A percentile compares a stretch with the other conserved stretches of the same genome.
Evolutionary conservation across 257 asterid genomes (phyloP).

Genomic region (Solanum megistacrolobum): DNA sequence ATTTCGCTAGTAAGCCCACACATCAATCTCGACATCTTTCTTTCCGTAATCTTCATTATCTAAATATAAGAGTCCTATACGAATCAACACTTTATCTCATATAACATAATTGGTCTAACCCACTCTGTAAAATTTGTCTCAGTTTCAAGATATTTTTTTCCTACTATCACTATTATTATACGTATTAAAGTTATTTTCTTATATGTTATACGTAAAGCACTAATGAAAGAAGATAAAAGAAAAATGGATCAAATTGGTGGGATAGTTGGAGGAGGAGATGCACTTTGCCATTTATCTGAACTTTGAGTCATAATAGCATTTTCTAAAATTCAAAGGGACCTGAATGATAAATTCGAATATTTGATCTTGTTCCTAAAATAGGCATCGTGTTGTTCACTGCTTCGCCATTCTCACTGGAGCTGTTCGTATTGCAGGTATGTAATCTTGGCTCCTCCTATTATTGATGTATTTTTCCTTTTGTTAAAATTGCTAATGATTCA

Average conservation of each 20-base stretch:
- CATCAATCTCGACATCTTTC: rapidly evolving
- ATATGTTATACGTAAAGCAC: no score
- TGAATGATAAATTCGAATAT: background rate
- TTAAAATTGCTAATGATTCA: background rate
- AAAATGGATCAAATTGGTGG: background rate
- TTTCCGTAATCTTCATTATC: background rate
- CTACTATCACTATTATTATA: background rate
- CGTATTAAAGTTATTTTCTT: background rate
- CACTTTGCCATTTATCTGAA: background rate
- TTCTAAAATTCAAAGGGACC: background rate
- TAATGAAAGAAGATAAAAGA: background rate
- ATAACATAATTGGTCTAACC: background rate
- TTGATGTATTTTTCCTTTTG: background rate
- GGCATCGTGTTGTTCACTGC: background rate
- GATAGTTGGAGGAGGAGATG: background rate
- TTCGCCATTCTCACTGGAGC: background rate
- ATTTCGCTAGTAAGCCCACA: background rate
- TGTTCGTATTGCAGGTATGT: background rate
- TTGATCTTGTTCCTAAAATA: background rate
- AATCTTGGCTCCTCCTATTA: background rate
- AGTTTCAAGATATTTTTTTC: no score
- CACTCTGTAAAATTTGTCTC: background rate
- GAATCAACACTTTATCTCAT: background rate
- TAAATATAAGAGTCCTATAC: no score
- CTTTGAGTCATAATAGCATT: background rate